Evolutionary conservation across 306 rosid genomes (phyloP).

Genomic region (Vigna reflexopilosa): DNA sequence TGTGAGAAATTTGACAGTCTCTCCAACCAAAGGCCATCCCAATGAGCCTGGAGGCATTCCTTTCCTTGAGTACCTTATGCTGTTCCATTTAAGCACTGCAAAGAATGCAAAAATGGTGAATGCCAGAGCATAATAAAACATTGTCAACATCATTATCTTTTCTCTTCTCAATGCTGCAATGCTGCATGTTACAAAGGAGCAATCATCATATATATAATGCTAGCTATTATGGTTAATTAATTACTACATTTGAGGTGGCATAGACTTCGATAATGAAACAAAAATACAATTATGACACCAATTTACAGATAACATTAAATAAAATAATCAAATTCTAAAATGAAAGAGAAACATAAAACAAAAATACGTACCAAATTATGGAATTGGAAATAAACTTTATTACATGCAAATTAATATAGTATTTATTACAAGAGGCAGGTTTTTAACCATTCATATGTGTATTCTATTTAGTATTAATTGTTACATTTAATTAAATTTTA

Average conservation of each 20-base stretch:
- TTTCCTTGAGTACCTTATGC: constrained; percentile 57
- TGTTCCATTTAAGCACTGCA: constrained; percentile 70
- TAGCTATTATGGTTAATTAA: neutral
- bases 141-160: constrained; percentile 43
- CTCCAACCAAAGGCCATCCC: constrained; percentile 89
- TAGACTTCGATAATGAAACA: too few species aligned
- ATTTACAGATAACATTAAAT: neutral
- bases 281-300: neutral
- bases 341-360: too few species aligned
- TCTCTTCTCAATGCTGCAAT: too few species aligned
- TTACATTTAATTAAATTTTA: too few species aligned
- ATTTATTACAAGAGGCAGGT: too few species aligned
- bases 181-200: neutral
- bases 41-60: constrained; percentile 81
- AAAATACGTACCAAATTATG: too few species aligned
- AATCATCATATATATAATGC: neutral
- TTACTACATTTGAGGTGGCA: neutral
- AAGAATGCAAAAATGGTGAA: constrained; percentile 53
- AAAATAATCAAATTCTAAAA: too few species aligned
- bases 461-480: too few species aligned
- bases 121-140: constrained; percentile 35
- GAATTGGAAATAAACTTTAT: too few species aligned
- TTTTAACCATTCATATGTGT: too few species aligned
- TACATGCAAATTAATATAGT: too few species aligned
- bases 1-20: constrained; percentile 66